phyloP scores from a whole-genome alignment of 2,329 filamentous ascomycete species.

The Fusarium sp. region DNA sequence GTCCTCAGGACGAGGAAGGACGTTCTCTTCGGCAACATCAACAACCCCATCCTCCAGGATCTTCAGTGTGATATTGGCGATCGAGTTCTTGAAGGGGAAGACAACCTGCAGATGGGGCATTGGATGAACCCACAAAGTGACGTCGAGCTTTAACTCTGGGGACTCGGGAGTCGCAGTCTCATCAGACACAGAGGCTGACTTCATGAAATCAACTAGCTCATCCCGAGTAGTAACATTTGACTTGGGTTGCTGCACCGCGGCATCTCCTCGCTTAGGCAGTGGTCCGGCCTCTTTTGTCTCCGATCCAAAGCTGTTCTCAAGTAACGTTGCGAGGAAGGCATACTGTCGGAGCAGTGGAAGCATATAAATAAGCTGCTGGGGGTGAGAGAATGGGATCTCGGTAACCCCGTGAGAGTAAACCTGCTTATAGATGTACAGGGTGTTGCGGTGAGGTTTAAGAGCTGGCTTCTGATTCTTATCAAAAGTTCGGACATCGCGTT shows the following conservation, averaged over 20 bases:
- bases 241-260: neutral
- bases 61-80: constrained; percentile 66
- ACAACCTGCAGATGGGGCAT: constrained; percentile 62
- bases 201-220: constrained; percentile 51
- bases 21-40: constrained; percentile 68
- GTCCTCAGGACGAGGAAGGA: constrained; percentile 43
- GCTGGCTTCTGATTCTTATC: constrained; percentile 45
- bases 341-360: constrained; percentile 82
- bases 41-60: constrained; percentile 70
- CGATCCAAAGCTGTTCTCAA: constrained; percentile 69
- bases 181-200: neutral
- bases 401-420: constrained; percentile 76
- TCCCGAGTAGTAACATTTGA: constrained; percentile 46
- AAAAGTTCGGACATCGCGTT: constrained; percentile 59
- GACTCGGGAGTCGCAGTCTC: neutral
- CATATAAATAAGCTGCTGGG: constrained; percentile 77
- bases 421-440: constrained; percentile 76
- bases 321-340: constrained; percentile 73
- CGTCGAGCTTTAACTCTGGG: constrained; percentile 57
- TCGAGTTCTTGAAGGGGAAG: constrained; percentile 62
- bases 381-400: constrained; percentile 80
- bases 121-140: constrained; percentile 64
- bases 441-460: constrained; percentile 63
- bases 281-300: constrained; percentile 43
- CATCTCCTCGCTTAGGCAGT: constrained; percentile 6